Percentiles rank a stretch among this genome's conserved stretches.
These are phyloP conservation scores for Didymella pomorum DNA, from an alignment of 2,329 filamentous ascomycete genomes.

Conservation along the genomic window DNA sequence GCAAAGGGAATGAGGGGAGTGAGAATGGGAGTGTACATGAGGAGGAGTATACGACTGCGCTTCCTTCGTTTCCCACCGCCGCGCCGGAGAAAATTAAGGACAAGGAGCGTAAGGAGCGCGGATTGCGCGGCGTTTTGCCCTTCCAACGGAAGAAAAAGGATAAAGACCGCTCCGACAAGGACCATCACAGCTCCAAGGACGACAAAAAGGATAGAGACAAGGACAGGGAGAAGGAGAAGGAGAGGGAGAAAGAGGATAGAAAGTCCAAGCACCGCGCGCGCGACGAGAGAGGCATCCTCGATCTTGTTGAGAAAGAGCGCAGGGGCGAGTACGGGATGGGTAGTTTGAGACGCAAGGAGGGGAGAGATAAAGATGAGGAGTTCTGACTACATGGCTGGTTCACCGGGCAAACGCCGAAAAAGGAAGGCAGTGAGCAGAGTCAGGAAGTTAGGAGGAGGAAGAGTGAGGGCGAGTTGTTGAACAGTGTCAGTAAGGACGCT, in stretches of 20 bases:
- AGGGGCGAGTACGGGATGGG: slow-evolving; percentile 17
- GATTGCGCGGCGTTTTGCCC: slow-evolving; percentile 50
- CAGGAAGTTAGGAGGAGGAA: slow-evolving; percentile 41
- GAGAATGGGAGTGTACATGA: slow-evolving; percentile 47
- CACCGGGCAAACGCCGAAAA: slow-evolving; percentile 24
- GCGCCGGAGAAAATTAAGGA: slow-evolving; percentile 41
- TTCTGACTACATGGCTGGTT: slow-evolving; percentile 51
- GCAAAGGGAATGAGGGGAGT: no score
- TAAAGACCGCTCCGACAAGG: slow-evolving; percentile 29
- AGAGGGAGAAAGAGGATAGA: slow-evolving; percentile 29
- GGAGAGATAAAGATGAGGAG: slow-evolving; percentile 36
- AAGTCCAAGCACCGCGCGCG: background rate
- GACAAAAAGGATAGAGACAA: slow-evolving; percentile 25
- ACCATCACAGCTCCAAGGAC: no score
- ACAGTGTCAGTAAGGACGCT: background rate
- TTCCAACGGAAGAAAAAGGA: slow-evolving; percentile 49
- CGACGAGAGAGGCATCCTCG: slow-evolving; percentile 25
- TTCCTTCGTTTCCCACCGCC: slow-evolving; percentile 45
- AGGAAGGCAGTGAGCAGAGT: slow-evolving; percentile 4
- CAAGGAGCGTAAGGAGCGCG: slow-evolving; percentile 51
- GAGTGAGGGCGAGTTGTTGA: slow-evolving; percentile 43
- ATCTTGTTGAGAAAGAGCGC: slow-evolving; percentile 17
- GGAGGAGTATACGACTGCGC: slow-evolving; percentile 50
- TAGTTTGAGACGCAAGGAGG: no score
- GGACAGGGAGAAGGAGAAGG: slow-evolving; percentile 26